Evolutionary conservation across 2,329 filamentous ascomycete species (phyloP).

Genomic region (Colletotrichum sp.): DNA sequence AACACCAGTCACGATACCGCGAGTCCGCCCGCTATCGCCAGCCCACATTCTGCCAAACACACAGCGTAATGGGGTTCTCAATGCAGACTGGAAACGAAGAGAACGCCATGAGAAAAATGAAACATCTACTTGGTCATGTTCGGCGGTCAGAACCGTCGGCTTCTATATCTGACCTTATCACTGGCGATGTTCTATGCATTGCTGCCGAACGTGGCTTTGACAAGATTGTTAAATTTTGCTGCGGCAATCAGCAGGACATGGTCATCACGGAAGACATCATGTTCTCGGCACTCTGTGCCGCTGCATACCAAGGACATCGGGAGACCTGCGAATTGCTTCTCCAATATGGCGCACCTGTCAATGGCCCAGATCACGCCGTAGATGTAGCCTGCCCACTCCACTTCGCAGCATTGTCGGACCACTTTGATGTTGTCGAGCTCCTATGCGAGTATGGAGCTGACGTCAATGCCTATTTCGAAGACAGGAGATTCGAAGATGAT

Average conservation of each 20-base stretch:
- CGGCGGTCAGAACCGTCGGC: fast-evolving
- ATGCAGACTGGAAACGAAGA: fast-evolving
- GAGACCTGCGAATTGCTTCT: not conserved
- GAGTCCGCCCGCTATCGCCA: too few species aligned
- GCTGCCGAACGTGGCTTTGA: too few species aligned
- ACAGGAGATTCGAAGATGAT: too few species aligned
- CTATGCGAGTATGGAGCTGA: not conserved
- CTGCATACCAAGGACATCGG: fast-evolving
- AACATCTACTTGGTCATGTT: fast-evolving
- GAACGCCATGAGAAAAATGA: too few species aligned
- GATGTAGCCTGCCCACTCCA: not conserved
- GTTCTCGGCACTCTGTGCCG: fast-evolving
- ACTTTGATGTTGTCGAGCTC: fast-evolving
- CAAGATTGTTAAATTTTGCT: fast-evolving
- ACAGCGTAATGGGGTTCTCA: fast-evolving
- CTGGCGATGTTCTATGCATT: fast-evolving
- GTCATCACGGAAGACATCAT: too few species aligned
- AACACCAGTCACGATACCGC: too few species aligned
- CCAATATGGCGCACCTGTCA: fast-evolving
- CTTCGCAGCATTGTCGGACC: not conserved
- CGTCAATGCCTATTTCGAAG: too few species aligned
- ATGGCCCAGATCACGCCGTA: too few species aligned
- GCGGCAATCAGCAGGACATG: too few species aligned
- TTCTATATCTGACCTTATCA: fast-evolving
- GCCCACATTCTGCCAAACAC: too few species aligned